Conservation (phyloP, 495 filamentous ascomycete species). For the Penicillium atrosanguineum region DNA sequence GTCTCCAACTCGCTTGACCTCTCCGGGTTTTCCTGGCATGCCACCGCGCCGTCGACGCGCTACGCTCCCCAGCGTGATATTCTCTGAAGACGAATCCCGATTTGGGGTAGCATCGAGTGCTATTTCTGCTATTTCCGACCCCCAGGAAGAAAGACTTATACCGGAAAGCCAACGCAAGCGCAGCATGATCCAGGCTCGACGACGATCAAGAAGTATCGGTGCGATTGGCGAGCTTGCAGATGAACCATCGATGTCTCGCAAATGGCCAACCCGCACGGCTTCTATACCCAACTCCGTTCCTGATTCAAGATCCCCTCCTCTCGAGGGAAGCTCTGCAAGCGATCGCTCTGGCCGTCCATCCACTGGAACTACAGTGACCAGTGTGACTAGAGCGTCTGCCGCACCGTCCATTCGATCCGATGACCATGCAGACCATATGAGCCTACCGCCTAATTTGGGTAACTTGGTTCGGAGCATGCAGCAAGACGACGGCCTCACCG, state of each 20-base stretch:
- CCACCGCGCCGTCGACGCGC: slow-evolving; percentile 35
- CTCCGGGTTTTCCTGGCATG: slow-evolving; percentile 20
- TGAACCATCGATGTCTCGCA: slow-evolving; percentile 25
- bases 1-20: slow-evolving; percentile 24
- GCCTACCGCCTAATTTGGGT: slow-evolving; percentile 40
- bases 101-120: slow-evolving; percentile 28
- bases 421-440: slow-evolving; percentile 20
- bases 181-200: slow-evolving; percentile 22
- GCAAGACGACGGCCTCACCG: slow-evolving; percentile 42
- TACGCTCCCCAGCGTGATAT: slow-evolving; percentile 44
- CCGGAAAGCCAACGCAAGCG: slow-evolving; percentile 17
- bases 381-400: slow-evolving; percentile 22
- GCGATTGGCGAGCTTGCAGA: slow-evolving; percentile 24
- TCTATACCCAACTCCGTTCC: slow-evolving; percentile 23
- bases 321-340: slow-evolving; percentile 26
- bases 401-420: slow-evolving; percentile 23
- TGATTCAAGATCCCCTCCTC: slow-evolving; percentile 23
- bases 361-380: slow-evolving; percentile 33
- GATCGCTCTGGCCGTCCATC: slow-evolving; percentile 28
- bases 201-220: slow-evolving; percentile 33
- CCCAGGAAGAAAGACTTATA: slow-evolving; percentile 21
- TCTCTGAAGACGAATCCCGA: slow-evolving; percentile 41
- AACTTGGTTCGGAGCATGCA: slow-evolving; percentile 44
- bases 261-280: slow-evolving; percentile 28
- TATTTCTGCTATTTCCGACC: slow-evolving; percentile 26